Evolutionary conservation across 331 rosid species (phyloP).

Genomic region (Phaseolus coccineus): DNA sequence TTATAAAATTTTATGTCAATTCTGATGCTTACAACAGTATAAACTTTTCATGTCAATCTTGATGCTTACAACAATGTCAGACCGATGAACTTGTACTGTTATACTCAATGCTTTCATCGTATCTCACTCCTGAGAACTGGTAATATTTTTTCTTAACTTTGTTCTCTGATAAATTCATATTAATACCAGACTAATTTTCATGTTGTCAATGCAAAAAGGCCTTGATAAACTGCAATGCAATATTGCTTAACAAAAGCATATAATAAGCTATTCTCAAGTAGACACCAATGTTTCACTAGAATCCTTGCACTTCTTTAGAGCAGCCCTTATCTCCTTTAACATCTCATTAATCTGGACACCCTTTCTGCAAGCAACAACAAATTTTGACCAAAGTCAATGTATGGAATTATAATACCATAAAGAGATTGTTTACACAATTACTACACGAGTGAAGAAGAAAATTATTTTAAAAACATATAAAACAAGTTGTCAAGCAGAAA

Average conservation of each 20-base stretch:
- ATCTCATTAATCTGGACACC: constrained; percentile 67
- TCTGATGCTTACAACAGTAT: constrained; percentile 6
- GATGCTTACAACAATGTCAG: constrained; percentile 12
- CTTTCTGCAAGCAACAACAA: constrained; percentile 63
- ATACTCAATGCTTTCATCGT: constrained; percentile 7
- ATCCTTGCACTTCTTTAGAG: constrained; percentile 70
- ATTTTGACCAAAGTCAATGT: constrained; percentile 9
- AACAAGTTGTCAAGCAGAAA: constrained; percentile 33
- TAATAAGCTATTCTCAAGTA: constrained; percentile 30
- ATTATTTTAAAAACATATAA: not conserved
- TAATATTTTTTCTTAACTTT: constrained; percentile 8
- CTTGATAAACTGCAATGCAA: constrained; percentile 1
- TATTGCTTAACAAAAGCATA: constrained; percentile 28
- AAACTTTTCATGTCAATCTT: not conserved
- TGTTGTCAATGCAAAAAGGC: not conserved
- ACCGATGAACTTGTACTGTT: not conserved
- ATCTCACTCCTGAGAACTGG: constrained; percentile 5
- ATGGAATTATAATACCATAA: constrained; percentile 11
- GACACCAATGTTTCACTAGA: constrained; percentile 41
- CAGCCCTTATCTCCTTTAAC: constrained; percentile 83
- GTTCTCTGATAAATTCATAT: constrained; percentile 32
- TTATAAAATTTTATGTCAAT: too few relatives aligned
- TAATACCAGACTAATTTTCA: not conserved
- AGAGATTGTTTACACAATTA: not conserved
- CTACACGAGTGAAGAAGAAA: not conserved